Percentiles rank a stretch among this genome's conserved stretches.
phyloP scores from a whole-genome alignment of 768 basidiomycete species.

The Termitomyces sp. region DNA sequence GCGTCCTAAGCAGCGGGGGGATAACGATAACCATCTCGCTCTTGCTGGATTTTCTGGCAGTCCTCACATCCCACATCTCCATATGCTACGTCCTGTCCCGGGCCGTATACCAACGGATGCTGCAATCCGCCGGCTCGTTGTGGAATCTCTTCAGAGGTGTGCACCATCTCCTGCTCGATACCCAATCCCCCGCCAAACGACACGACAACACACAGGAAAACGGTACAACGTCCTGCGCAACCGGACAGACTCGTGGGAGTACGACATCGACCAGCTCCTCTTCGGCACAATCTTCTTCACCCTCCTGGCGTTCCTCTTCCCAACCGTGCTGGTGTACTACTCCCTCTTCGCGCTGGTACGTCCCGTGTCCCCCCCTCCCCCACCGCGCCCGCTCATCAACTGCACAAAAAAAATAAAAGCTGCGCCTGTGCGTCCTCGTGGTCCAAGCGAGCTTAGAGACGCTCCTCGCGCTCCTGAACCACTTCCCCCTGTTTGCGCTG shows the following conservation, averaged over 20 bases:
- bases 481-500: slow-evolving; percentile 87
- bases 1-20: slow-evolving; percentile 37
- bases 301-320: slow-evolving; percentile 55
- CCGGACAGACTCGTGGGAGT: slow-evolving; percentile 86
- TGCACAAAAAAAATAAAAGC: too few relatives aligned
- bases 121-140: slow-evolving; percentile 55
- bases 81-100: too few relatives aligned
- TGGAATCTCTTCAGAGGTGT: slow-evolving; percentile 90
- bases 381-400: too few relatives aligned
- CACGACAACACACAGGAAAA: slow-evolving; percentile 57
- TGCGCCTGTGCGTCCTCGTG: slow-evolving; percentile 47
- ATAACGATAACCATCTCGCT: slow-evolving; percentile 65
- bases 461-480: slow-evolving; percentile 75
- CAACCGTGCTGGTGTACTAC: slow-evolving; percentile 86
- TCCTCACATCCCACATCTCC: slow-evolving; percentile 69
- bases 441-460: slow-evolving; percentile 61
- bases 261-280: slow-evolving; percentile 91
- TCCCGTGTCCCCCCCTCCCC: slow-evolving; percentile 47
- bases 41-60: slow-evolving; percentile 55
- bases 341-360: slow-evolving; percentile 66
- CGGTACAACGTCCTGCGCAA: slow-evolving; percentile 81
- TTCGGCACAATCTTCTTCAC: slow-evolving; percentile 91
- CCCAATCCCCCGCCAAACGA: neutral
- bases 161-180: neutral
- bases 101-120: too few relatives aligned